A percentile compares a stretch with the other conserved stretches of the same genome.
Evolutionary conservation across 257 asterid species (phyloP).

Genomic region (Ligustrum vulgare): DNA sequence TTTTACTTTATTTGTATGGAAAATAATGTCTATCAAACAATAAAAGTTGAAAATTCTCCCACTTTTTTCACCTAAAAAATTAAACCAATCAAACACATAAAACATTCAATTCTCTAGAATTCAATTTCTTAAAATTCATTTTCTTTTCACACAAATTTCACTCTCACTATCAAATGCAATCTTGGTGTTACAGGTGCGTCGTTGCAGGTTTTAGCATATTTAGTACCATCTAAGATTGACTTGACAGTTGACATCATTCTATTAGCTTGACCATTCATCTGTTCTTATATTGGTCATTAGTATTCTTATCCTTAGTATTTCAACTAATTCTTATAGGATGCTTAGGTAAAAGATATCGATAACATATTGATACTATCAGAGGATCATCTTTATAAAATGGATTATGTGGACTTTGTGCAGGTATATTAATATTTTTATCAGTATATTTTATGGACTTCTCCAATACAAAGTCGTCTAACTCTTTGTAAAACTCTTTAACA

Average conservation of each 20-base stretch:
- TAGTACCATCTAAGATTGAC: neutral
- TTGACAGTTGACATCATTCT: neutral
- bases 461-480: constrained; percentile 9
- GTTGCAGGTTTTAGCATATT: neutral
- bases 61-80: too few relatives aligned
- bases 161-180: too few relatives aligned
- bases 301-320: neutral
- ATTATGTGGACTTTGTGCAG: constrained; percentile 92
- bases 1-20: too few relatives aligned
- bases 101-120: too few relatives aligned
- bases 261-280: neutral
- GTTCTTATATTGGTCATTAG: neutral
- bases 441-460: neutral
- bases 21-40: too few relatives aligned
- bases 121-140: too few relatives aligned
- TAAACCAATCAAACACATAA: too few relatives aligned
- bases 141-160: too few relatives aligned
- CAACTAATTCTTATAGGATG: constrained; percentile 53
- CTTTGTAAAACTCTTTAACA: constrained; percentile 33
- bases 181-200: constrained; percentile 75
- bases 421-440: constrained; percentile 32
- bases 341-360: constrained; percentile 80
- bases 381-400: constrained; percentile 95
- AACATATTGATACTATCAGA: constrained; percentile 79
- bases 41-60: too few relatives aligned